A percentile compares a stretch with the other conserved stretches of the same genome.
Evolutionary conservation across 1,284 basidiomycete genomes (phyloP).

Genomic region (Melampsora americana): DNA sequence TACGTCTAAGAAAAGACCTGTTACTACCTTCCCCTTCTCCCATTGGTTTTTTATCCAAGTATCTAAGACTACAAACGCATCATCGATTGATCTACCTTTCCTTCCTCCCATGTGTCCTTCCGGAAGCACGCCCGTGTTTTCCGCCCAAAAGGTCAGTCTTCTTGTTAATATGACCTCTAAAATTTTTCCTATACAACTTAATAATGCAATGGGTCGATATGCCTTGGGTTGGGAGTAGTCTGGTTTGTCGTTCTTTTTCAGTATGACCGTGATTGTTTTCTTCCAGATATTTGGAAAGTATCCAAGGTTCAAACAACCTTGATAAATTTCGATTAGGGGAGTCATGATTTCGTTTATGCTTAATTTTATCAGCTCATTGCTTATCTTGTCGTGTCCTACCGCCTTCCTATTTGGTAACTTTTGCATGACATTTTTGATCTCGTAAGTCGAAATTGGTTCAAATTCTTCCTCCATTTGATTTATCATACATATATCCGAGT

Average conservation of each 20-base stretch:
- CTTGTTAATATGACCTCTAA: constrained; percentile 1
- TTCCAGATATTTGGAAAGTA: constrained; percentile 6
- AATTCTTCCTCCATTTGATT: background rate
- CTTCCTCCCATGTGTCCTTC: constrained; percentile 1
- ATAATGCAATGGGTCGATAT: constrained; percentile 14
- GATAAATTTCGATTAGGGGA: background rate
- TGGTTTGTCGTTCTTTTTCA: no score
- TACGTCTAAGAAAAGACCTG: no score
- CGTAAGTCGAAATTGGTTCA: background rate
- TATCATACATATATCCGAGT: background rate
- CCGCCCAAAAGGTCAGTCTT: constrained; percentile 2
- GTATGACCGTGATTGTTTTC: constrained; percentile 17
- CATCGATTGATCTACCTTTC: background rate
- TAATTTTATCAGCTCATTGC: background rate
- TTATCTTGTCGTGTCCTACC: background rate
- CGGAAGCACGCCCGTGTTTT: background rate
- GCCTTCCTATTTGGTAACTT: background rate
- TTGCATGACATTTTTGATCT: background rate
- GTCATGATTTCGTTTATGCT: background rate
- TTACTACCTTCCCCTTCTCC: no score
- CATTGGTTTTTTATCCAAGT: no score
- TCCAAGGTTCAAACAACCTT: background rate
- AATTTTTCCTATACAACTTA: constrained; percentile 1
- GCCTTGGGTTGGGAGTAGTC: constrained; percentile 22
- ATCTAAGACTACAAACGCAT: background rate